Evolutionary conservation across 257 asterid genomes (phyloP).

Genomic region (Primulina tabacum): DNA sequence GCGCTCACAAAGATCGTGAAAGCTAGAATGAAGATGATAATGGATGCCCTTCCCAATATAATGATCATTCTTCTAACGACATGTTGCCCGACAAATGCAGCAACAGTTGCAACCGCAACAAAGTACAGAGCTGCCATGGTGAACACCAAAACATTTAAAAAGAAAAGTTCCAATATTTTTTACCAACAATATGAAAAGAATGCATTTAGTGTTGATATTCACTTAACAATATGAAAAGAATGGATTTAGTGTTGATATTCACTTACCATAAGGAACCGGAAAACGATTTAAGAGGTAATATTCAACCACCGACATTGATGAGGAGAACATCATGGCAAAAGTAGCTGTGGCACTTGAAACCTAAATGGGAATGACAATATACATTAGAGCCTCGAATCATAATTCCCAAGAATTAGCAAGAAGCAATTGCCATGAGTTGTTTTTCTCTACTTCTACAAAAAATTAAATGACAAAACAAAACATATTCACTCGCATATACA

Average conservation of each 20-base stretch:
- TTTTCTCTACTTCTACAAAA: background rate
- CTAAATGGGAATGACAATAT: slow-evolving; percentile 32
- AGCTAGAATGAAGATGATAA: slow-evolving; percentile 82
- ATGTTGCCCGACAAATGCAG: slow-evolving; percentile 88
- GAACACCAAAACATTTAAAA: background rate
- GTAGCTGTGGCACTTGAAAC: slow-evolving; percentile 99
- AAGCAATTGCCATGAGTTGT: background rate
- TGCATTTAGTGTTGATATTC: background rate
- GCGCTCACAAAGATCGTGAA: slow-evolving; percentile 93
- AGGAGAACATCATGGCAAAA: slow-evolving; percentile 97
- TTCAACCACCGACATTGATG: slow-evolving; percentile 97
- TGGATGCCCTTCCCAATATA: slow-evolving; percentile 81
- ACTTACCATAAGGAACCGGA: slow-evolving; percentile 90
- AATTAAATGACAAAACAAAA: background rate
- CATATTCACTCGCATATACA: background rate
- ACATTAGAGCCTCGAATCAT: background rate
- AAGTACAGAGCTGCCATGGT: slow-evolving; percentile 67
- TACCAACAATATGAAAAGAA: background rate
- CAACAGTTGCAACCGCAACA: slow-evolving; percentile 62
- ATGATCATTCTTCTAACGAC: slow-evolving; percentile 63
- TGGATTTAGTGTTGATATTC: background rate
- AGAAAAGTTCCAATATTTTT: background rate
- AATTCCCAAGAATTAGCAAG: background rate
- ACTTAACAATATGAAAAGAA: background rate
- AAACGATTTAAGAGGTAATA: slow-evolving; percentile 88